Evolutionary conservation across 257 asterid species (phyloP).

Genomic region (Avicennia marina): DNA sequence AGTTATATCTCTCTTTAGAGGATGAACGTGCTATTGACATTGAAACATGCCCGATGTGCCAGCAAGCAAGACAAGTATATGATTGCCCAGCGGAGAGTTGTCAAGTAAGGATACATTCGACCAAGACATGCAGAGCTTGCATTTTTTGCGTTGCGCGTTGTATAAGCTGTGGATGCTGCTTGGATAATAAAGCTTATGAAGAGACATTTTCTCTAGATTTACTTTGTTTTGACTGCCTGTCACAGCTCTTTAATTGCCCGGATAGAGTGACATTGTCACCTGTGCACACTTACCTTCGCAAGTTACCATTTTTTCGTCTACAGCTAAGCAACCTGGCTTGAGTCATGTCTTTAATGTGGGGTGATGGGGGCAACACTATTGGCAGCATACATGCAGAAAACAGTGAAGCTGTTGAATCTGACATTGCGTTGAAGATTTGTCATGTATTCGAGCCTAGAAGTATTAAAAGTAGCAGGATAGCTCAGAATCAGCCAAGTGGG

Average conservation of each 20-base stretch:
- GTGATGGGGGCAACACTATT: too few species aligned
- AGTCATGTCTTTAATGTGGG: too few species aligned
- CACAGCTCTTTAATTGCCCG: constrained; percentile 23
- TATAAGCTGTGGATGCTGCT: constrained; percentile 64
- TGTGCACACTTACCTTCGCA: constrained; percentile 11
- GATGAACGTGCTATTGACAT: constrained; percentile 67
- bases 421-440: too few species aligned
- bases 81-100: constrained; percentile 75
- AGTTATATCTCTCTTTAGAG: constrained; percentile 50
- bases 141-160: constrained; percentile 65
- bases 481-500: too few species aligned
- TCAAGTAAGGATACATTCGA: constrained; percentile 26
- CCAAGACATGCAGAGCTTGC: constrained; percentile 63
- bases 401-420: too few species aligned
- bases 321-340: constrained; percentile 25
- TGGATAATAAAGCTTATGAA: constrained; percentile 42
- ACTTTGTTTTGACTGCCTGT: constrained; percentile 46
- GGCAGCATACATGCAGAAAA: neutral
- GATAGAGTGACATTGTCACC: constrained; percentile 26
- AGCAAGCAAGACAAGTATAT: constrained; percentile 47
- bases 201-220: constrained; percentile 51
- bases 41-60: constrained; percentile 71
- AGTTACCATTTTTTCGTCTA: constrained; percentile 35
- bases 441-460: too few species aligned
- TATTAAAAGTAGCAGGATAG: too few species aligned